These are phyloP conservation scores for Saposhnikovia divaricata DNA, from an alignment of 129 eudicot species.

Conservation along the genomic window DNA sequence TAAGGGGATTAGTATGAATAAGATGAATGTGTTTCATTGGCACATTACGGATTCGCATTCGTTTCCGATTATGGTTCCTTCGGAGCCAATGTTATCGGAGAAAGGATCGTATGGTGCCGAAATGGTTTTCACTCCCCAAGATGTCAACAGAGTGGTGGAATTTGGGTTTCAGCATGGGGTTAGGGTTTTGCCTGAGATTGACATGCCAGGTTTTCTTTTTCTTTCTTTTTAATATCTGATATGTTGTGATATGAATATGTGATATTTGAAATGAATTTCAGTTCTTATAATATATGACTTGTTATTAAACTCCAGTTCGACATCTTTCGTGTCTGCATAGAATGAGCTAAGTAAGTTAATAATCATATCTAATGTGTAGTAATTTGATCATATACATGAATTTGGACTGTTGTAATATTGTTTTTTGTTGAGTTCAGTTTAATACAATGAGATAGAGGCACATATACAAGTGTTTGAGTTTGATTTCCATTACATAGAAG, in stretches of 20 bases:
- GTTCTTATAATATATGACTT: not conserved
- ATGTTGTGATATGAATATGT: too few relatives aligned
- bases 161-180: conserved; percentile 81
- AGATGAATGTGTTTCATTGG: conserved; percentile 77
- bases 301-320: not conserved
- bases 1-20: conserved; percentile 7
- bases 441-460: not conserved
- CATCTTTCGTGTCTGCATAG: too few relatives aligned
- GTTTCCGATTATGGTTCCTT: conserved; percentile 57
- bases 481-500: too few relatives aligned
- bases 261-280: not conserved
- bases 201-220: conserved; percentile 57
- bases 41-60: conserved; percentile 96
- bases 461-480: not conserved
- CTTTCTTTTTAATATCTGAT: too few relatives aligned
- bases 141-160: conserved; percentile 53
- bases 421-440: not conserved
- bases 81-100: conserved; percentile 62
- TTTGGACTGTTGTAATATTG: not conserved
- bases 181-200: conserved; percentile 81
- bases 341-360: too few relatives aligned
- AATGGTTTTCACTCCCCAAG: conserved; percentile 55
- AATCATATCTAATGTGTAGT: not conserved
- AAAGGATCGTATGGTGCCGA: conserved; percentile 60
- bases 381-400: not conserved